phyloP scores from a whole-genome alignment of 345 rosid species.

The Jatropha curcas region DNA sequence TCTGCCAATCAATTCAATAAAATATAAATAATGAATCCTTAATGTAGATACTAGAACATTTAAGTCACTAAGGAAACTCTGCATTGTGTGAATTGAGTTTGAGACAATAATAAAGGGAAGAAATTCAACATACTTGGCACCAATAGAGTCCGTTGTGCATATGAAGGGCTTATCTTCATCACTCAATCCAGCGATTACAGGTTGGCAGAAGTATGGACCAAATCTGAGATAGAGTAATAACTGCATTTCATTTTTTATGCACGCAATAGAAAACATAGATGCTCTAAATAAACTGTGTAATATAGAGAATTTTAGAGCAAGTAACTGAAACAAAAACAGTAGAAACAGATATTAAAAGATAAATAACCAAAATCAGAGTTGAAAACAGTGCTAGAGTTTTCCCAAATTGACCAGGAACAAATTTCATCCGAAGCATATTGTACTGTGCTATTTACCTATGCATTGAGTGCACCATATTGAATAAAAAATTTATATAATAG shows the following conservation, averaged over 20 bases:
- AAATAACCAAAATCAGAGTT: background rate
- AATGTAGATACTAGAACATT: background rate
- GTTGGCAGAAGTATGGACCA: slow-evolving; percentile 97
- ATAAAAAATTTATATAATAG: background rate
- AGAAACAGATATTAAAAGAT: background rate
- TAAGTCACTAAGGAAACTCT: background rate
- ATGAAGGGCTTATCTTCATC: slow-evolving; percentile 95
- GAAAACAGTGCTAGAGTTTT: background rate
- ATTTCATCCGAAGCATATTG: background rate
- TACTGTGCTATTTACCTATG: background rate
- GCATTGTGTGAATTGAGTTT: background rate
- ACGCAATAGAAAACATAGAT: background rate
- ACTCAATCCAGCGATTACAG: slow-evolving; percentile 93
- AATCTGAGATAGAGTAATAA: slow-evolving; percentile 49
- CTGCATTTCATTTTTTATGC: slow-evolving; percentile 3
- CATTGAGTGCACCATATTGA: background rate
- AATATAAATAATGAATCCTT: background rate
- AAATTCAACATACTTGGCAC: slow-evolving; percentile 75
- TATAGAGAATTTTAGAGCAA: background rate
- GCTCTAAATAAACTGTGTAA: background rate
- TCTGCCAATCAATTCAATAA: background rate
- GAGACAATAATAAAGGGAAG: slow-evolving; percentile 11
- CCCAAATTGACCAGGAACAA: background rate
- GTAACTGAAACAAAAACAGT: background rate
- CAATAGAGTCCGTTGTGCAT: slow-evolving; percentile 97